Conservation (phyloP, 352 stramenopile genomes). For the Globisporangium nunn region DNA sequence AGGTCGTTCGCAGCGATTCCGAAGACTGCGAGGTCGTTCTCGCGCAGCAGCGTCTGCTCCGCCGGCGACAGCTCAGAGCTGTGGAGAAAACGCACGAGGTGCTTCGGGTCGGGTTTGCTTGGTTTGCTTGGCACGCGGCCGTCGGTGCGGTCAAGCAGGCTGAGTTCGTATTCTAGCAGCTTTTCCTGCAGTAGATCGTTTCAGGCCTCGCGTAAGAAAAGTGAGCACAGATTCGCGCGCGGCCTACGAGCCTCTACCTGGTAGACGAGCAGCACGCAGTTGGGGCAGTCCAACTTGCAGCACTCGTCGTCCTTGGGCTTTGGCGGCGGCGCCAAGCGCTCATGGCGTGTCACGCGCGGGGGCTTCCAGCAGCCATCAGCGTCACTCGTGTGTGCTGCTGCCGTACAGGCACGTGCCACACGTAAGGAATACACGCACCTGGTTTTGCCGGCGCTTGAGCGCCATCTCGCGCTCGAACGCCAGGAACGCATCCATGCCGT, state of each 20-base stretch:
- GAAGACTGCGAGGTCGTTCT: conserved; percentile 39
- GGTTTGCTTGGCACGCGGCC: conserved; percentile 19
- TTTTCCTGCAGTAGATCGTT: conserved; percentile 38
- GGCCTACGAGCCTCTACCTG: conserved; percentile 26
- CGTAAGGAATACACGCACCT: conserved; percentile 13
- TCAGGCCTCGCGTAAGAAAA: neutral
- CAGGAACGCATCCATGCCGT: conserved; percentile 77
- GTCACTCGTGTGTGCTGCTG: neutral
- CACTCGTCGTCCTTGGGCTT: conserved; percentile 77
- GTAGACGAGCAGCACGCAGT: conserved; percentile 83
- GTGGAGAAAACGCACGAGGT: conserved; percentile 41
- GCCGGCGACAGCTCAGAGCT: conserved; percentile 6
- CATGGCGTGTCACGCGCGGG: conserved; percentile 12
- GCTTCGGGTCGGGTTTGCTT: conserved; percentile 29
- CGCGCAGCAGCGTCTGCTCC: conserved; percentile 24
- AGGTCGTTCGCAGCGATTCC: conserved; percentile 43
- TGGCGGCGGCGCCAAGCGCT: conserved; percentile 27
- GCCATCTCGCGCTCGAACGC: conserved; percentile 82
- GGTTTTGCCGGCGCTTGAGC: conserved; percentile 41
- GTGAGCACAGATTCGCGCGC: neutral
- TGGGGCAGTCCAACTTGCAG: conserved; percentile 79
- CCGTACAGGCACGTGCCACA: neutral
- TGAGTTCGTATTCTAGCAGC: conserved; percentile 77
- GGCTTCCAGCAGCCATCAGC: neutral
- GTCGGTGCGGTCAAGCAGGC: conserved; percentile 22